Conservation (phyloP, 805 yeast genomes). For the Limtongozyma cylindracea region DNA sequence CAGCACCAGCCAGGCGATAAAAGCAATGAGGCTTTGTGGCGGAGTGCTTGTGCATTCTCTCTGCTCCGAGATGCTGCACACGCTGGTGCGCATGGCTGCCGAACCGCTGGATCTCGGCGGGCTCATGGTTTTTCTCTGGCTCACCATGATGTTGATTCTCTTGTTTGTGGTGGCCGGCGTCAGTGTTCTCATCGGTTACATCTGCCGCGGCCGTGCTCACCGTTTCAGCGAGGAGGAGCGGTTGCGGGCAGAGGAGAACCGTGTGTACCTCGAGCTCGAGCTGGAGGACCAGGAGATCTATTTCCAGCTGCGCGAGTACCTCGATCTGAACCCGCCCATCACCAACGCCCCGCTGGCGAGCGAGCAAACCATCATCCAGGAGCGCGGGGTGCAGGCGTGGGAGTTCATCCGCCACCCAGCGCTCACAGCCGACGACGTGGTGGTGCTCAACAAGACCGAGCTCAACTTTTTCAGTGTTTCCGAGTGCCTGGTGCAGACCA, state of each 20-base stretch:
- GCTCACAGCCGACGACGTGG: constrained; percentile 25
- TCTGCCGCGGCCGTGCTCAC: no score
- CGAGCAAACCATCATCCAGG: constrained; percentile 47
- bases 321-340: constrained; percentile 9
- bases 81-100: no score
- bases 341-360: constrained; percentile 23
- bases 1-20: no score
- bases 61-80: no score
- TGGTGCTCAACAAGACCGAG: constrained; percentile 42
- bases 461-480: constrained; percentile 28
- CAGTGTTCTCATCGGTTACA: no score
- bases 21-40: no score
- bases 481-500: constrained; percentile 50
- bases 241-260: constrained; percentile 33
- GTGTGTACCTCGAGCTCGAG: constrained; percentile 31
- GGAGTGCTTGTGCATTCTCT: no score
- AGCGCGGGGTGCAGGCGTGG: constrained; percentile 78
- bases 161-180: no score
- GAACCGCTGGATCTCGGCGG: no score
- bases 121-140: no score
- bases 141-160: no score
- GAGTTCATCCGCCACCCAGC: constrained; percentile 43
- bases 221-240: no score
- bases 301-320: constrained; percentile 32
- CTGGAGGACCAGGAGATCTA: constrained; percentile 48